phyloP scores from a whole-genome alignment of 345 rosid species.

The Brassica nigra region DNA sequence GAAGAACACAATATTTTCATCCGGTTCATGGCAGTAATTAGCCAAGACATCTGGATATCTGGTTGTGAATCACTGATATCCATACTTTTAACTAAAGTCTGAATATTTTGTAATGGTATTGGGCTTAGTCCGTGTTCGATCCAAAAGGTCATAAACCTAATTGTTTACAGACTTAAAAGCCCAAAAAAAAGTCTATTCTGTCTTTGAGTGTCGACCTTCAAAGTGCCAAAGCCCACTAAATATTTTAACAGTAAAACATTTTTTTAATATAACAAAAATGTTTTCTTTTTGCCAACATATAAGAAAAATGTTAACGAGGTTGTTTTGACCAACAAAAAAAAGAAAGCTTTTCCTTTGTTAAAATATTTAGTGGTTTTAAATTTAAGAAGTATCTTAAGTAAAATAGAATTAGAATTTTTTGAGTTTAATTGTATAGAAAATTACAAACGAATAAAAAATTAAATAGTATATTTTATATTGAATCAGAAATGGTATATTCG shows the following conservation, averaged over 20 bases:
- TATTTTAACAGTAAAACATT: not conserved
- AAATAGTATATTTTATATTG: not conserved
- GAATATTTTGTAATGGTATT: not conserved
- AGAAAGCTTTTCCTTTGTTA: not conserved
- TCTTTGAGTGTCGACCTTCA: too few species aligned
- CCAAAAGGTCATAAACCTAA: not conserved
- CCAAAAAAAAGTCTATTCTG: too few species aligned
- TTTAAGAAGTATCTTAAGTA: not conserved
- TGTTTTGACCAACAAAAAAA: too few species aligned
- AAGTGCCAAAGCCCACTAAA: not conserved
- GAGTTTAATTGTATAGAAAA: not conserved
- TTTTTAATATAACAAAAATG: too few species aligned
- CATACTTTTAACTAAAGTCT: too few species aligned
- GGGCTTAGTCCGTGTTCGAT: not conserved
- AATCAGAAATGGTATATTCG: not conserved
- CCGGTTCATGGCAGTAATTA: too few species aligned
- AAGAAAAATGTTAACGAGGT: not conserved
- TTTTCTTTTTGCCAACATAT: too few species aligned
- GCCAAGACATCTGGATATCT: too few species aligned
- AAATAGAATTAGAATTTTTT: not conserved
- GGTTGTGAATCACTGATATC: too few species aligned
- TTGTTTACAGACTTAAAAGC: too few species aligned
- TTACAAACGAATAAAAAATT: not conserved
- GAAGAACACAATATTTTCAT: too few species aligned
- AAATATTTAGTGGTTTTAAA: not conserved